These are phyloP conservation scores for Whalleya microplaca DNA, from an alignment of 2,329 filamentous ascomycete genomes.

Conservation along the genomic window DNA sequence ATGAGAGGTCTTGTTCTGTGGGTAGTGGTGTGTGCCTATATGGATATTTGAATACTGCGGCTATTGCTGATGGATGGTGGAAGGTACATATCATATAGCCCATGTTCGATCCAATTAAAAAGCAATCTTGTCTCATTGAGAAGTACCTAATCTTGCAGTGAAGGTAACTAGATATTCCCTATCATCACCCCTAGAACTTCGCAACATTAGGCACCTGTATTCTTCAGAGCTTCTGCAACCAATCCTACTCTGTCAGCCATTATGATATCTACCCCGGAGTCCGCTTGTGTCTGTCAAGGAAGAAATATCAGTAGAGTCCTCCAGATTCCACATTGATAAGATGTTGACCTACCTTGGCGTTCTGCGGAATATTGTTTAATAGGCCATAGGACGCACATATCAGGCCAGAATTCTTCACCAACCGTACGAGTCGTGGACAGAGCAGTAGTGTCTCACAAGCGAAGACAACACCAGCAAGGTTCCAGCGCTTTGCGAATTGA, in stretches of 20 bases:
- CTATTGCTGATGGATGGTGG: not conserved
- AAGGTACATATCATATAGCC: not conserved
- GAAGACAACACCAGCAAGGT: constrained; percentile 42
- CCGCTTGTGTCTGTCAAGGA: constrained; percentile 10
- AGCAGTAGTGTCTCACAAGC: constrained; percentile 41
- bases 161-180: not conserved
- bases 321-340: not conserved
- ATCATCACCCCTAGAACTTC: not conserved
- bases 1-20: not conserved
- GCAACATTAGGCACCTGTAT: not conserved
- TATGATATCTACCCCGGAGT: constrained; percentile 14
- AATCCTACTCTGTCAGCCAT: constrained; percentile 9
- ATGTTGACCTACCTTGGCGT: constrained; percentile 22
- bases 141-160: not conserved
- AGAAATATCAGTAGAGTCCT: not conserved
- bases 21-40: not conserved
- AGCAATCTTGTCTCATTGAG: not conserved
- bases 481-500: constrained; percentile 43
- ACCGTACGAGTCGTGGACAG: constrained; percentile 40
- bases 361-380: constrained; percentile 37
- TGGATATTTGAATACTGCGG: not conserved
- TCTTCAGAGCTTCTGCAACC: constrained; percentile 3
- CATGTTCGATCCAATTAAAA: not conserved
- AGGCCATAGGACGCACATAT: constrained; percentile 40
- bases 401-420: constrained; percentile 39